phyloP scores from a whole-genome alignment of 139 green algal species.

The Diplosphaera chodatii region DNA sequence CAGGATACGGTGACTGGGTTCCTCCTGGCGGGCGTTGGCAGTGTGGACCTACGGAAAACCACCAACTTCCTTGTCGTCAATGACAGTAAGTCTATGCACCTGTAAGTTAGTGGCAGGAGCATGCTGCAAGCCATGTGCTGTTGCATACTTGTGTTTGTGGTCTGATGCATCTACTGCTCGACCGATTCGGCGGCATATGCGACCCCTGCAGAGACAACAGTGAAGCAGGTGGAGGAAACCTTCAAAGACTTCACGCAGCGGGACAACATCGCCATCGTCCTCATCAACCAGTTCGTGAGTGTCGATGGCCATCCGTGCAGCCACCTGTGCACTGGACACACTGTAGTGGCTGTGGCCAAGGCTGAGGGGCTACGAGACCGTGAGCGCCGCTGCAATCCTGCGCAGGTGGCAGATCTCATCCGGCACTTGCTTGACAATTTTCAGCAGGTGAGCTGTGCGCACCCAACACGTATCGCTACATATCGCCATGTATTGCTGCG shows the following conservation, averaged over 20 bases:
- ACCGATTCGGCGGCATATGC: not conserved
- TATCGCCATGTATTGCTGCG: too few relatives aligned
- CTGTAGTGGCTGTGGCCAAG: too few relatives aligned
- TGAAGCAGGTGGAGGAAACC: slow-evolving; percentile 76
- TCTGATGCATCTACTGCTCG: too few relatives aligned
- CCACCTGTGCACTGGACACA: too few relatives aligned
- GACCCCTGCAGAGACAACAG: slow-evolving; percentile 60
- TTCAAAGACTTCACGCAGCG: slow-evolving; percentile 92
- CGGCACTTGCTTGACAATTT: slow-evolving; percentile 75
- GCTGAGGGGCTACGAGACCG: too few relatives aligned
- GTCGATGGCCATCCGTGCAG: too few relatives aligned
- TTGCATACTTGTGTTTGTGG: too few relatives aligned
- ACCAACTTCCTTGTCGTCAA: slow-evolving; percentile 95
- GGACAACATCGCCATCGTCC: slow-evolving; percentile 91
- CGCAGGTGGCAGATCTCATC: slow-evolving; percentile 73
- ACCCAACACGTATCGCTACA: too few relatives aligned
- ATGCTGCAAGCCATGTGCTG: too few relatives aligned
- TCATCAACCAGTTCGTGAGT: slow-evolving; percentile 86
- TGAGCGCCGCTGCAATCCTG: not conserved
- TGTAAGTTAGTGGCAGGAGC: not conserved
- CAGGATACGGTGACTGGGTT: slow-evolving; percentile 98
- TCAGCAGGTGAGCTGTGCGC: slow-evolving; percentile 42
- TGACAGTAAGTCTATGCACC: slow-evolving; percentile 60
- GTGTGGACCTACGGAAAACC: slow-evolving; percentile 85
- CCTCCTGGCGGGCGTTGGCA: slow-evolving; percentile 89